Percentiles rank a stretch among this genome's conserved stretches.
phyloP scores from a whole-genome alignment of 139 green algal genomes.

The Axilococcus clingmanii region DNA sequence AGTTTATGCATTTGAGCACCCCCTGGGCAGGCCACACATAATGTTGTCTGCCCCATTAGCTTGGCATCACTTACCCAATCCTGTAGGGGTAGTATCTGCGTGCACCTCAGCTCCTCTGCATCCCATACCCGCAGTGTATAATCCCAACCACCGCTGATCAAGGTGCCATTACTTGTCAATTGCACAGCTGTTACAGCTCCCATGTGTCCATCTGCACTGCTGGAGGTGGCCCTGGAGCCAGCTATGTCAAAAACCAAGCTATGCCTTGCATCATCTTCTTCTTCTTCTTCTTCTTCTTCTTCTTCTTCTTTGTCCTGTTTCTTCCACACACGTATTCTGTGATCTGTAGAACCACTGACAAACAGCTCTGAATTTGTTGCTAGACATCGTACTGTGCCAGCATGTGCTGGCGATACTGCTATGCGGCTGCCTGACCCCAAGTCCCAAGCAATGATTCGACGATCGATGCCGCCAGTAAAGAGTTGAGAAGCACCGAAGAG shows the following conservation, averaged over 20 bases:
- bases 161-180: slow-evolving; percentile 11
- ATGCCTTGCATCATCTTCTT: no score
- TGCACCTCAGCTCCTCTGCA: slow-evolving; percentile 10
- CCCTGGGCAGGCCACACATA: slow-evolving; percentile 8
- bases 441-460: not conserved
- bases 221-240: no score
- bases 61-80: slow-evolving; percentile 54
- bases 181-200: slow-evolving; percentile 47
- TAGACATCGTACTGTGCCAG: slow-evolving; percentile 2
- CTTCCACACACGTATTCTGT: not conserved
- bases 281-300: not conserved
- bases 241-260: no score
- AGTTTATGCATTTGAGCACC: no score
- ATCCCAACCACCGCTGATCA: slow-evolving; percentile 41
- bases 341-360: not conserved
- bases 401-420: not conserved
- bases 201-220: slow-evolving; percentile 39
- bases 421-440: not conserved
- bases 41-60: not conserved
- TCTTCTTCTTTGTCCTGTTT: not conserved
- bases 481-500: not conserved
- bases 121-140: slow-evolving; percentile 45
- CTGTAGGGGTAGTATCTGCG: slow-evolving; percentile 33
- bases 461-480: slow-evolving; percentile 3
- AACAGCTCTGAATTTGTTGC: slow-evolving; percentile 7